Evolutionary conservation across 352 stramenopile genomes (phyloP).

Genomic region (Phytophthora pinifolia): DNA sequence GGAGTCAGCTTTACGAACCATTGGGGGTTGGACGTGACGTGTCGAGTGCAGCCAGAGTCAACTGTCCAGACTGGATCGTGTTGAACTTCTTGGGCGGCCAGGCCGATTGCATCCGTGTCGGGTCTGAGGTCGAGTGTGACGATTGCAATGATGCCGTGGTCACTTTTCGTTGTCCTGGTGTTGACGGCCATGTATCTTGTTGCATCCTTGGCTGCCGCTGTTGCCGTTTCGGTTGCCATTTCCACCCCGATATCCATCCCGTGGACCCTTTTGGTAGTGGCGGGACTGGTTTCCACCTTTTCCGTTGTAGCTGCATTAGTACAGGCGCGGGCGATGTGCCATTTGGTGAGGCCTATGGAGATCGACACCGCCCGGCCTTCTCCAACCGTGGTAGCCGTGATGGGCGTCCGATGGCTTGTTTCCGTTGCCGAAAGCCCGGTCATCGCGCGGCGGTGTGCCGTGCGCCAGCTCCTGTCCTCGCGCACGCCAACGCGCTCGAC

Average conservation of each 20-base stretch:
- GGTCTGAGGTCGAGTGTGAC: constrained; percentile 1
- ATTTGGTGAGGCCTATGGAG: background rate
- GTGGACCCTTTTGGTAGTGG: no score
- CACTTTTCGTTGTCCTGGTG: background rate
- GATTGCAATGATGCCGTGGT: constrained; percentile 11
- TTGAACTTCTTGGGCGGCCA: background rate
- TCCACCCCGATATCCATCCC: background rate
- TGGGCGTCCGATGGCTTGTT: no score
- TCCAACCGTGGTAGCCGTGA: no score
- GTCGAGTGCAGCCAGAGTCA: constrained; percentile 17
- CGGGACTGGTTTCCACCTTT: background rate
- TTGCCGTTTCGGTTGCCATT: no score
- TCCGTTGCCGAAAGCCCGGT: background rate
- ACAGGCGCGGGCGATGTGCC: no score
- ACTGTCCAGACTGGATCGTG: constrained; percentile 8
- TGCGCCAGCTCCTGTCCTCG: no score
- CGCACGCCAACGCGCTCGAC: no score
- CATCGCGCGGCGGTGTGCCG: constrained; percentile 5
- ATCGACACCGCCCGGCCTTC: no score
- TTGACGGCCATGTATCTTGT: constrained; percentile 3
- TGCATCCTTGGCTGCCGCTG: constrained; percentile 1
- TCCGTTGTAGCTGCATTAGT: constrained; percentile 1
- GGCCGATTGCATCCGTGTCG: no score
- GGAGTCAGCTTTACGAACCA: constrained; percentile 7
- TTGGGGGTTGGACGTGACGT: constrained; percentile 1